Evolutionary conservation across 2,329 filamentous ascomycete species (phyloP).

Genomic region (Phialophora verrucosa): DNA sequence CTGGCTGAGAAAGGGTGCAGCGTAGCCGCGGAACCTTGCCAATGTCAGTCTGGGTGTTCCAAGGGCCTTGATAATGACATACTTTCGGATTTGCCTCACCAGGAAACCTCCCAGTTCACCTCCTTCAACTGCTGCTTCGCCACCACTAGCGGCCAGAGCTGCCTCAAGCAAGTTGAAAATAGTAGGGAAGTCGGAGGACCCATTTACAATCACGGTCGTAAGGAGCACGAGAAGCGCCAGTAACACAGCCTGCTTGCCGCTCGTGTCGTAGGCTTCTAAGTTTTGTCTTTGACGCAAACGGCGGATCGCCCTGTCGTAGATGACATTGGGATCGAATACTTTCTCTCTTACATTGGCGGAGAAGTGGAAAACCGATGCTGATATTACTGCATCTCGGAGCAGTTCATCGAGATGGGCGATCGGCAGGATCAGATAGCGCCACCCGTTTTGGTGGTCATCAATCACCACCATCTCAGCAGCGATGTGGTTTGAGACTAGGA

Average conservation of each 20-base stretch:
- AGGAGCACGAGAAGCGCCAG: conserved; percentile 6
- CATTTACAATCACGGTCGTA: background rate
- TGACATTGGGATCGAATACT: background rate
- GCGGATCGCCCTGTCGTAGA: background rate
- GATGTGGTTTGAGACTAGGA: conserved; percentile 7
- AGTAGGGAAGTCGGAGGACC: conserved; percentile 1
- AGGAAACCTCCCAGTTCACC: background rate
- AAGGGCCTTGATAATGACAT: background rate
- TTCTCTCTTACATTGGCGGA: background rate
- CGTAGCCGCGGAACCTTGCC: conserved; percentile 1
- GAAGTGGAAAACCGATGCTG: conserved; percentile 1
- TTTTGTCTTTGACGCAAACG: background rate
- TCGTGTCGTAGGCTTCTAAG: background rate
- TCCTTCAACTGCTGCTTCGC: background rate
- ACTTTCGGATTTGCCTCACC: conserved; percentile 3
- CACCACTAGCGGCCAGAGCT: background rate
- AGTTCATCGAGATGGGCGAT: conserved; percentile 39
- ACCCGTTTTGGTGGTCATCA: conserved; percentile 13
- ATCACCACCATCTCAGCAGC: conserved; percentile 1
- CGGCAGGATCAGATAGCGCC: conserved; percentile 24
- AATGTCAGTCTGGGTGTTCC: background rate
- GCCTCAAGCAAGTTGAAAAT: background rate
- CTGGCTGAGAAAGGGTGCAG: conserved; percentile 4
- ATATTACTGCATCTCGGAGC: background rate
- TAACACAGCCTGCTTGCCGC: background rate